Evolutionary conservation across 1,284 basidiomycete genomes (phyloP), one percentile per base, ranked within the genome.

Genomic region (Apiotrichum domesticum): DNA sequence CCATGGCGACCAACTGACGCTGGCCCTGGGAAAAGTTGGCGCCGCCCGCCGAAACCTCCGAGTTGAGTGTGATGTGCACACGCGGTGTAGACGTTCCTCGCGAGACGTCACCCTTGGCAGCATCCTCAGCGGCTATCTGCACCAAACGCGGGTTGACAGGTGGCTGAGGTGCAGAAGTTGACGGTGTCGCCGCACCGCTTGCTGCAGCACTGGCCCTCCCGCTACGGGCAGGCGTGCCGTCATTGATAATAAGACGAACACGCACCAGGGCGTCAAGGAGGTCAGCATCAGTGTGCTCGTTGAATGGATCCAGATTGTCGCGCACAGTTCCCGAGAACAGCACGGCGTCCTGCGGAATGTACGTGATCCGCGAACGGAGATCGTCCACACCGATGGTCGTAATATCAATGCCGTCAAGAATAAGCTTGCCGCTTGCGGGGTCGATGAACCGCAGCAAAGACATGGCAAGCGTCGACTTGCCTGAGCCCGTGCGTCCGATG

Each of bases 381-480:
- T 94, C 90, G 68, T 90, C 82, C 29, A 95, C 78, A 1, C 92
- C 92, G 61, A 98, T 93, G 5, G 79, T 85, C 0, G 87, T 85
- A 56, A 96, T 90, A 72, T 96, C 90, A 63, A 96, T 85, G 1
- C 91, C 91, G 64, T 94, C 91, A 44, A 96, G 85, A 52, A 87
- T 53, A 60, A 97, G 93, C 48, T 80, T 82, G 0, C 94, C 94
- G 9, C 78, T 77, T 1, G 82, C 79, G 0, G 92, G 91, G 67
- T 98, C 93, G 6, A 87, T 87, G 67, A 97, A 96, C 59, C 93
- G 84, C 62, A 98, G 74, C 32, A 97, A 78, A 60, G 85, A 86
- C 84, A 89, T 90, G 0, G 89, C 90, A 35, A 95, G 76, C 0
- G 90, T 92, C 32, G 61, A 68, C 61, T 78, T 78, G 13, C 77